Percentiles rank a stretch among this genome's conserved stretches.
Conservation (phyloP, 2,329 filamentous ascomycete genomes). For the Penicillium sp. region DNA sequence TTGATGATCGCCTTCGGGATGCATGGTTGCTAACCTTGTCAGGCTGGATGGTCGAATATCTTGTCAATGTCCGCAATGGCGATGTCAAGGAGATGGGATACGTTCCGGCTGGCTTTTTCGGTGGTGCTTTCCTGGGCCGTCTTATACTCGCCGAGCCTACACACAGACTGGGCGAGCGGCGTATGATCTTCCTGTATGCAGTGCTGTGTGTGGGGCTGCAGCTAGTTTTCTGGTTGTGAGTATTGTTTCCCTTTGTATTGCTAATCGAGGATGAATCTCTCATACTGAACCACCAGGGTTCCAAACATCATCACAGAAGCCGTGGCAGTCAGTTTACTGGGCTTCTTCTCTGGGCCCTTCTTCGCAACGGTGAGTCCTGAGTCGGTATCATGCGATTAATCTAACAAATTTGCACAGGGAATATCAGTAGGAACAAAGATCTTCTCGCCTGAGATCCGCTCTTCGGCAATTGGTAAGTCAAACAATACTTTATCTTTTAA, state of each 20-base stretch:
- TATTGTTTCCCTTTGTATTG: not conserved
- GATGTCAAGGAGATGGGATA: conserved; percentile 61
- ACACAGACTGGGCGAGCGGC: conserved; percentile 58
- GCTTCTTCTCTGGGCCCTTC: conserved; percentile 60
- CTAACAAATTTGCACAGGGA: conserved; percentile 12
- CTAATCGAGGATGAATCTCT: not conserved
- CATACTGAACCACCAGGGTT: conserved; percentile 29
- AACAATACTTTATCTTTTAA: not conserved
- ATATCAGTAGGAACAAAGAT: conserved; percentile 57
- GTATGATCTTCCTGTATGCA: conserved; percentile 59
- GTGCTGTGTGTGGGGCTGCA: conserved; percentile 56
- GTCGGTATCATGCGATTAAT: not conserved
- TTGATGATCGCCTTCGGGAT: accelerated
- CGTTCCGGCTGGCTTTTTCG: conserved; percentile 62
- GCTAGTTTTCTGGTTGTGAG: conserved; percentile 59
- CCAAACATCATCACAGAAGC: conserved; percentile 52
- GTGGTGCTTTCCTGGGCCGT: conserved; percentile 59
- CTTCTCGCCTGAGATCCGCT: conserved; percentile 50
- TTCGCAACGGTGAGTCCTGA: conserved; percentile 53
- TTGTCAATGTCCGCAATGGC: conserved; percentile 61
- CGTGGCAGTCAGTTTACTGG: conserved; percentile 56
- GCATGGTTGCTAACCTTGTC: not conserved
- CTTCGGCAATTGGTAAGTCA: conserved; percentile 48
- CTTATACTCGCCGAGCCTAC: conserved; percentile 61
- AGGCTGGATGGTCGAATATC: conserved; percentile 67